These are phyloP conservation scores for Ceratobasidium theobromae DNA, from an alignment of 1,284 basidiomycete genomes.

Conservation along the genomic window DNA sequence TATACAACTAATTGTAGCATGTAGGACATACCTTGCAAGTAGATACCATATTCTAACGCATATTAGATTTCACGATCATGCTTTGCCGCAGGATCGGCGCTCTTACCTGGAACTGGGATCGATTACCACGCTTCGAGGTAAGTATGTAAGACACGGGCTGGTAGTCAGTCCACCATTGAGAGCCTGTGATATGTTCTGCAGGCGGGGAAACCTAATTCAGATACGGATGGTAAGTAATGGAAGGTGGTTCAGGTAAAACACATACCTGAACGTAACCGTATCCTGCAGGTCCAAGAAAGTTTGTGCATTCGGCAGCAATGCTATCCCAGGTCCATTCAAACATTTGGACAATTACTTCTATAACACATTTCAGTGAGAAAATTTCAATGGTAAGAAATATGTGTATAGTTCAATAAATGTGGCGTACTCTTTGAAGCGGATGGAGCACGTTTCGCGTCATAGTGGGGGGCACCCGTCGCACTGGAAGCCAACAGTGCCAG, in stretches of 20 bases:
- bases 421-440: no score
- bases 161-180: constrained; percentile 39
- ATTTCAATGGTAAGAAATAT: no score
- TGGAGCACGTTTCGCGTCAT: no score
- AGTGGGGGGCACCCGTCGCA: no score
- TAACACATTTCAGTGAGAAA: no score
- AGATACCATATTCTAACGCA: constrained; percentile 36
- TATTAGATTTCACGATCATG: neutral
- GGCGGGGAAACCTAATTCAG: constrained; percentile 30
- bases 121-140: constrained; percentile 37
- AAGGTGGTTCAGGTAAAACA: neutral
- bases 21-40: constrained; percentile 17
- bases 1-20: neutral
- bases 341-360: constrained; percentile 57
- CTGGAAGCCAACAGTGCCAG: no score
- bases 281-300: constrained; percentile 63
- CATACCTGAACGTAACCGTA: constrained; percentile 64
- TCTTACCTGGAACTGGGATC: constrained; percentile 34
- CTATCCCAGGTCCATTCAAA: constrained; percentile 59
- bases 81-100: neutral
- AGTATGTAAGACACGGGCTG: constrained; percentile 37
- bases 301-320: constrained; percentile 62
- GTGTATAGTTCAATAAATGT: no score
- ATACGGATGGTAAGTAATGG: neutral
- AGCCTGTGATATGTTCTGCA: constrained; percentile 35